Evolutionary conservation across 805 yeast species (phyloP).

Genomic region (Saturnispora bothae): DNA sequence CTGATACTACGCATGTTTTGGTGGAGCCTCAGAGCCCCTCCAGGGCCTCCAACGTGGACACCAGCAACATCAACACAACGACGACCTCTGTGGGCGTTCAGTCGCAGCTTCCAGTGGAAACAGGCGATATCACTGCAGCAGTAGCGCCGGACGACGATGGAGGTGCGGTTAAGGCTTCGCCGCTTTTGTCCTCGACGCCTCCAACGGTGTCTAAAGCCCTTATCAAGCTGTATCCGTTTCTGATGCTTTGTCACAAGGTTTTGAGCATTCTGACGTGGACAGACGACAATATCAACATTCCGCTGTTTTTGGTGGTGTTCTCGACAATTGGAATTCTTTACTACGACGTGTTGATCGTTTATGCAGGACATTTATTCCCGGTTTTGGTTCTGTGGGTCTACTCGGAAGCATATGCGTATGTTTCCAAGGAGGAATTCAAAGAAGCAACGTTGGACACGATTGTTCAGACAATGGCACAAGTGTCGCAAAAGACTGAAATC

Average conservation of each 20-base stretch:
- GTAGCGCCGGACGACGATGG: neutral
- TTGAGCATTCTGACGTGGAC: conserved; percentile 86
- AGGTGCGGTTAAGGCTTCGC: conserved; percentile 48
- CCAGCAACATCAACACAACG: too few species aligned
- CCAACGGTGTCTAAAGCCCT: conserved; percentile 81
- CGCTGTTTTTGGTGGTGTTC: conserved; percentile 37
- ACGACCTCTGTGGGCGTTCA: too few species aligned
- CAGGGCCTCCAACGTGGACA: neutral
- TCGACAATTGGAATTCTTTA: conserved; percentile 57
- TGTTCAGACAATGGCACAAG: conserved; percentile 62
- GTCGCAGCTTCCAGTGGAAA: neutral
- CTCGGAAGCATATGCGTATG: conserved; percentile 44
- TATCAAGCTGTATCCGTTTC: conserved; percentile 75
- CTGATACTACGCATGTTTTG: neutral
- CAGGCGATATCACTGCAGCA: neutral
- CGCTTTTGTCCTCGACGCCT: conserved; percentile 80
- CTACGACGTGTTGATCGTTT: conserved; percentile 67
- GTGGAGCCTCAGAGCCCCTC: neutral
- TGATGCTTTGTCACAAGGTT: conserved; percentile 58
- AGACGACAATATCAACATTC: conserved; percentile 62
- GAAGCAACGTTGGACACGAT: conserved; percentile 84
- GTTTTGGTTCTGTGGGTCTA: conserved; percentile 53
- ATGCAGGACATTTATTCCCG: conserved; percentile 69
- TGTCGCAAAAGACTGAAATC: conserved; percentile 67
- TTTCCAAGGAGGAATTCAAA: conserved; percentile 46